Percentiles rank a stretch among this genome's conserved stretches.
These are phyloP conservation scores for Grosmannia penicillata DNA, from an alignment of 2,329 filamentous ascomycete genomes.

Conservation along the genomic window DNA sequence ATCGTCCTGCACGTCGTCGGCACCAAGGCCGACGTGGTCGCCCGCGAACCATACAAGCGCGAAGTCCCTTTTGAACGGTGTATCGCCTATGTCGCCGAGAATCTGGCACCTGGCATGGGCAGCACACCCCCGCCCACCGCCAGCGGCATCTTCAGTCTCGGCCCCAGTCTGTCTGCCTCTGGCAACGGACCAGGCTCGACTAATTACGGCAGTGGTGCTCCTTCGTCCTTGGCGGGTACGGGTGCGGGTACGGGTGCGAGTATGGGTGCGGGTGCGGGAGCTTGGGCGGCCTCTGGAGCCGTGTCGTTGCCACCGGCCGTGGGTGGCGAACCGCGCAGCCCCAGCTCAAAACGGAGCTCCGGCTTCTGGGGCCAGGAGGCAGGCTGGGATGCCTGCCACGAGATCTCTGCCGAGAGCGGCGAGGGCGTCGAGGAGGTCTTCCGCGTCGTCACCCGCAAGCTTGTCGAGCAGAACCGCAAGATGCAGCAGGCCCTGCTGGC, in stretches of 20 bases:
- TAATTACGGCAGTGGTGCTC: too few species aligned
- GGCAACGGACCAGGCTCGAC: too few species aligned
- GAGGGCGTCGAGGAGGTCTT: constrained; percentile 97
- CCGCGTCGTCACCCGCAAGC: constrained; percentile 48
- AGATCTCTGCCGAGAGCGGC: constrained; percentile 85
- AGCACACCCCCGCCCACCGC: constrained; percentile 53
- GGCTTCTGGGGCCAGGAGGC: constrained; percentile 86
- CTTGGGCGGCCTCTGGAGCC: not conserved
- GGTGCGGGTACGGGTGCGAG: too few species aligned
- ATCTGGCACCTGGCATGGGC: constrained; percentile 58
- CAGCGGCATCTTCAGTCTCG: constrained; percentile 10
- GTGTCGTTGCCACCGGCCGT: constrained; percentile 5
- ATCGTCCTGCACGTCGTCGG: constrained; percentile 90
- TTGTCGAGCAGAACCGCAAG: constrained; percentile 49
- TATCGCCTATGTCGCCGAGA: constrained; percentile 89
- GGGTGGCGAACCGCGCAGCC: constrained; percentile 38
- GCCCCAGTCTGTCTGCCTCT: not conserved
- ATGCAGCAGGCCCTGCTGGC: constrained; percentile 43
- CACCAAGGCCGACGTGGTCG: constrained; percentile 83
- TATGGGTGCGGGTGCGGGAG: too few species aligned
- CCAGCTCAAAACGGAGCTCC: constrained; percentile 50
- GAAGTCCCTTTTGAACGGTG: constrained; percentile 90
- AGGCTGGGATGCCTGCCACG: constrained; percentile 94
- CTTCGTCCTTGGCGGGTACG: too few species aligned
- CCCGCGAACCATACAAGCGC: constrained; percentile 61